Percentiles rank a stretch among this genome's conserved stretches.
These are phyloP conservation scores for Biscogniauxia marginata DNA, from an alignment of 2,329 filamentous ascomycete species.

Conservation along the genomic window DNA sequence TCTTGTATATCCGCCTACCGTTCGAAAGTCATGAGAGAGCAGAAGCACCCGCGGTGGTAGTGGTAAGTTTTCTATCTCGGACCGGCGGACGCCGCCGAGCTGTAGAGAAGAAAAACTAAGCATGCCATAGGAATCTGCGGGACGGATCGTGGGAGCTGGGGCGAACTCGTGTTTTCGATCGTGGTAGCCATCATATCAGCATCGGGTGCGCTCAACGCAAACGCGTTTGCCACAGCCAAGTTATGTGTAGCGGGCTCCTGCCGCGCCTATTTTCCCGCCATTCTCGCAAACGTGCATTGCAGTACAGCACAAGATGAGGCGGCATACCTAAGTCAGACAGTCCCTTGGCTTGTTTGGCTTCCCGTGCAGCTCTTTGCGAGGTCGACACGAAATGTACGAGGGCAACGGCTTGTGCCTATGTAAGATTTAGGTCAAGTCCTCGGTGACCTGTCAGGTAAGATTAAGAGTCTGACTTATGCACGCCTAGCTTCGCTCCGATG, in stretches of 20 bases:
- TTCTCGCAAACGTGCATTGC: slow-evolving; percentile 29
- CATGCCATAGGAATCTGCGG: slow-evolving; percentile 27
- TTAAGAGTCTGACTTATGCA: slow-evolving; percentile 2
- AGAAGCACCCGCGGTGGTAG: slow-evolving; percentile 41
- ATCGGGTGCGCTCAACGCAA: slow-evolving; percentile 42
- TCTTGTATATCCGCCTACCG: slow-evolving; percentile 42
- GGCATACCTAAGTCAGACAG: slow-evolving; percentile 20
- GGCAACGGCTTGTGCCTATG: slow-evolving; percentile 18
- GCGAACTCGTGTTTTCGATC: slow-evolving; percentile 38
- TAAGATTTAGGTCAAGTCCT: slow-evolving; percentile 17
- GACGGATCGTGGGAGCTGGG: slow-evolving; percentile 36
- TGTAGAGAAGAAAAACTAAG: slow-evolving; percentile 5
- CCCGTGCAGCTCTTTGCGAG: slow-evolving; percentile 21
- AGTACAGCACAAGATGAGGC: slow-evolving; percentile 28
- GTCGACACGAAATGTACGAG: slow-evolving; percentile 23
- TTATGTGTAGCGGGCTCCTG: slow-evolving; percentile 38
- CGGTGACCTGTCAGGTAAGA: neutral
- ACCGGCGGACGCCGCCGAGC: slow-evolving; percentile 16
- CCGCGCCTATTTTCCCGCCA: slow-evolving; percentile 28
- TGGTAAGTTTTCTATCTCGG: slow-evolving; percentile 33
- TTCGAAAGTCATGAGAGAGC: slow-evolving; percentile 39
- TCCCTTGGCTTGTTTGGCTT: slow-evolving; percentile 17
- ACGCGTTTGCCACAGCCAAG: slow-evolving; percentile 43
- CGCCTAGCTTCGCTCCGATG: slow-evolving; percentile 22
- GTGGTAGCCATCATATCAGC: slow-evolving; percentile 41